Conservation (phyloP, 805 yeast species). For the Saccharomycopsis schoenii region DNA sequence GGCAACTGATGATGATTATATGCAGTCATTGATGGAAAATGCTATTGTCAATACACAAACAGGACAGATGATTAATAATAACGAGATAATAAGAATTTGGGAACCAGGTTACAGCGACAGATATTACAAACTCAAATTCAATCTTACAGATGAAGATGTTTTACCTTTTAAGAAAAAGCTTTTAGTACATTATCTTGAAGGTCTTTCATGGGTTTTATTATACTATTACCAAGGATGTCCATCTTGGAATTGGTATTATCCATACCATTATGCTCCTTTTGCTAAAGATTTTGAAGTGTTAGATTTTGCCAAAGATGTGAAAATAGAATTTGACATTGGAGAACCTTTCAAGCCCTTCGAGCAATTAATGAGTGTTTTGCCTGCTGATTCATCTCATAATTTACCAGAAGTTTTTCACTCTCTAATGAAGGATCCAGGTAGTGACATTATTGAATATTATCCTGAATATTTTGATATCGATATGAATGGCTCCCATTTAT, state of each 20-base stretch:
- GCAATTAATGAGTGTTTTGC: conserved; percentile 89
- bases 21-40: conserved; percentile 17
- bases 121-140: conserved; percentile 71
- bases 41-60: conserved; percentile 14
- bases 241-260: conserved; percentile 97
- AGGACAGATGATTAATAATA: conserved; percentile 21
- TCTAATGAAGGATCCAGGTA: conserved; percentile 66
- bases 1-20: conserved; percentile 21
- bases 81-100: conserved; percentile 55
- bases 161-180: conserved; percentile 46
- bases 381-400: conserved; percentile 85
- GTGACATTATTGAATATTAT: conserved; percentile 84
- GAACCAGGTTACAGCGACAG: conserved; percentile 82
- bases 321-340: conserved; percentile 54
- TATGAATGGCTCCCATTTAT: conserved; percentile 90
- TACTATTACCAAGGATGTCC: conserved; percentile 98
- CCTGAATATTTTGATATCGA: conserved; percentile 84
- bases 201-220: conserved; percentile 90
- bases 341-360: conserved; percentile 84
- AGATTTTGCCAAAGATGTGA: conserved; percentile 32
- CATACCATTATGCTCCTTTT: conserved; percentile 96
- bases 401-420: conserved; percentile 75
- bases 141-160: conserved; percentile 44
- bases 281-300: conserved; percentile 73
- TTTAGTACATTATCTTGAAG: conserved; percentile 74